Conservation (phyloP, 1,284 basidiomycete species). For the Bondarzewia mesenterica region DNA sequence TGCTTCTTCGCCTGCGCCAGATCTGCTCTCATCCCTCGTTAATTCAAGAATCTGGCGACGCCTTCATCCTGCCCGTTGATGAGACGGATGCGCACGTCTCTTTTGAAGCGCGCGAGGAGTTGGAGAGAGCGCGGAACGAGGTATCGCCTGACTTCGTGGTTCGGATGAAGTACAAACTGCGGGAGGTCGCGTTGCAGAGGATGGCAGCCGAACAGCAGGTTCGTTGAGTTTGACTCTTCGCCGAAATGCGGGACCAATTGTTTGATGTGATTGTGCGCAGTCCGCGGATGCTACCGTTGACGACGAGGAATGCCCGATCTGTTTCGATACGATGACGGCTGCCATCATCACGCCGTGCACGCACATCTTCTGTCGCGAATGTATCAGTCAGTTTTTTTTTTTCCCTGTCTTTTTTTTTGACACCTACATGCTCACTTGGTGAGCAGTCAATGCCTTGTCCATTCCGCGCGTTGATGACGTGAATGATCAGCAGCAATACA, state of each 20-base stretch:
- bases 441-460: slow-evolving; percentile 31
- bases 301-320: slow-evolving; percentile 47
- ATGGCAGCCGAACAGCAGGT: slow-evolving; percentile 46
- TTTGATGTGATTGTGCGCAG: slow-evolving; percentile 21
- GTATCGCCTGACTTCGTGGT: slow-evolving; percentile 40
- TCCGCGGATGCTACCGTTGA: slow-evolving; percentile 38
- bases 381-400: slow-evolving; percentile 31
- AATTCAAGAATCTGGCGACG: slow-evolving; percentile 37
- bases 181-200: slow-evolving; percentile 26
- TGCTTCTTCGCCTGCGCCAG: slow-evolving; percentile 49
- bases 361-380: slow-evolving; percentile 45
- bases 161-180: slow-evolving; percentile 37
- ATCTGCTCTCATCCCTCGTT: slow-evolving; percentile 47
- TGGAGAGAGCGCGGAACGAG: slow-evolving; percentile 34
- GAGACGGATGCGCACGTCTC: slow-evolving; percentile 26
- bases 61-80: slow-evolving; percentile 28
- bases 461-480: slow-evolving; percentile 21
- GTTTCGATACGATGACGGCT: slow-evolving; percentile 38
- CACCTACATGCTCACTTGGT: neutral
- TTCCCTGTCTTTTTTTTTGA: slow-evolving; percentile 5
- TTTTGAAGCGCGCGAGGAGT: slow-evolving; percentile 27
- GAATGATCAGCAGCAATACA: slow-evolving; percentile 23
- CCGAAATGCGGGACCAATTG: neutral
- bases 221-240: slow-evolving; percentile 10
- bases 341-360: slow-evolving; percentile 40